Percentiles rank a stretch among this genome's conserved stretches.
Evolutionary conservation across 2,329 filamentous ascomycete species (phyloP).

Genomic region (Sarocladium strictum): DNA sequence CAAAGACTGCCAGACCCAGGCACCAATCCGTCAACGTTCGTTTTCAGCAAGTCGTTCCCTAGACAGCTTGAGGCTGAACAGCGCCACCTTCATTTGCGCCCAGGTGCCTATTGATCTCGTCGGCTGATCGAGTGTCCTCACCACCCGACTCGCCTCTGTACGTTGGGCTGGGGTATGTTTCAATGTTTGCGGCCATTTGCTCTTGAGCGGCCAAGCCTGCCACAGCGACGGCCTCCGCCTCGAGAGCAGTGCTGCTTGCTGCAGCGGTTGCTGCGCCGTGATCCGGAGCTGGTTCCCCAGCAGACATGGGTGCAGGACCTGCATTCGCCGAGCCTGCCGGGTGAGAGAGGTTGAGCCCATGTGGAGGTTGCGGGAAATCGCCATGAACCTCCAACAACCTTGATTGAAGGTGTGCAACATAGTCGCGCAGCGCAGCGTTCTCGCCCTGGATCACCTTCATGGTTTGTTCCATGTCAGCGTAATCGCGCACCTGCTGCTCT

Average conservation of each 20-base stretch:
- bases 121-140: slow-evolving; percentile 39
- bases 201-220: slow-evolving; percentile 37
- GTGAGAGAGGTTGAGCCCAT: slow-evolving; percentile 62
- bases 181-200: slow-evolving; percentile 27
- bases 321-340: neutral
- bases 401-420: slow-evolving; percentile 85
- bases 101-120: slow-evolving; percentile 50
- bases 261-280: neutral
- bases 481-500: slow-evolving; percentile 86
- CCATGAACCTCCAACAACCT: slow-evolving; percentile 77
- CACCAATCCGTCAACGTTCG: neutral
- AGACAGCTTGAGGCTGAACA: slow-evolving; percentile 3
- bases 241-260: slow-evolving; percentile 29
- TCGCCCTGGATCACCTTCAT: slow-evolving; percentile 80
- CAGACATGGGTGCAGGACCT: slow-evolving; percentile 8
- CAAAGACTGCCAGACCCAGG: neutral
- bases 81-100: neutral
- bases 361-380: slow-evolving; percentile 77
- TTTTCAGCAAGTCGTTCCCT: neutral
- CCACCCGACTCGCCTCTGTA: slow-evolving; percentile 12
- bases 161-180: slow-evolving; percentile 1
- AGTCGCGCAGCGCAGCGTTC: slow-evolving; percentile 86
- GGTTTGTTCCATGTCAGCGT: slow-evolving; percentile 65
- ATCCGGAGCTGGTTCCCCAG: slow-evolving; percentile 13
- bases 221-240: slow-evolving; percentile 45